Evolutionary conservation across 2,329 filamentous ascomycete species (phyloP).

Genomic region (Talaromyces rugulosus): DNA sequence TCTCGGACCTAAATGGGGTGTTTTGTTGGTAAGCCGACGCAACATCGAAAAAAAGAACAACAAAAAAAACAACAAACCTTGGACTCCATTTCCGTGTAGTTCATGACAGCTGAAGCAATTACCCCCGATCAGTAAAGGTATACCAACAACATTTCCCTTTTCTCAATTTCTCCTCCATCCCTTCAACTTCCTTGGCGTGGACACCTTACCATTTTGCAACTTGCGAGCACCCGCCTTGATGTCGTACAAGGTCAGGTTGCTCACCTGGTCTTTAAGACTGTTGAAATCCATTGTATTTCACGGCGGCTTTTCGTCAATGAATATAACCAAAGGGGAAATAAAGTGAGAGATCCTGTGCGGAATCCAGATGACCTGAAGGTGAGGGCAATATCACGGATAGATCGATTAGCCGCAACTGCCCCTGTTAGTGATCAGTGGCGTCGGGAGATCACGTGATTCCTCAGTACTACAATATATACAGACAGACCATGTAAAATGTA

Average conservation of each 20-base stretch:
- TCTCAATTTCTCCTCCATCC: background rate
- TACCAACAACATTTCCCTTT: background rate
- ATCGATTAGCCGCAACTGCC: background rate
- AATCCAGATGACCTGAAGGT: background rate
- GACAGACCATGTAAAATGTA: too few species aligned
- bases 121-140: background rate
- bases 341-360: background rate
- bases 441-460: background rate
- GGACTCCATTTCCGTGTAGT: constrained; percentile 90
- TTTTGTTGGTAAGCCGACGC: constrained; percentile 17
- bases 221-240: constrained; percentile 92
- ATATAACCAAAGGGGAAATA: background rate
- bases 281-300: constrained; percentile 71
- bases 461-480: too few species aligned
- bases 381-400: background rate
- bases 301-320: background rate
- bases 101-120: constrained; percentile 74
- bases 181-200: background rate
- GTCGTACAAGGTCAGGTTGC: constrained; percentile 90
- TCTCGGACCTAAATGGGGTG: constrained; percentile 68
- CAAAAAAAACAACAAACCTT: constrained; percentile 43
- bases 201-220: constrained; percentile 79
- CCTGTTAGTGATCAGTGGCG: background rate
- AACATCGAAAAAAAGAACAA: background rate
- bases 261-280: constrained; percentile 78